Evolutionary conservation across 495 filamentous ascomycete genomes (phyloP).

Genomic region (Penicillium tannophilum): DNA sequence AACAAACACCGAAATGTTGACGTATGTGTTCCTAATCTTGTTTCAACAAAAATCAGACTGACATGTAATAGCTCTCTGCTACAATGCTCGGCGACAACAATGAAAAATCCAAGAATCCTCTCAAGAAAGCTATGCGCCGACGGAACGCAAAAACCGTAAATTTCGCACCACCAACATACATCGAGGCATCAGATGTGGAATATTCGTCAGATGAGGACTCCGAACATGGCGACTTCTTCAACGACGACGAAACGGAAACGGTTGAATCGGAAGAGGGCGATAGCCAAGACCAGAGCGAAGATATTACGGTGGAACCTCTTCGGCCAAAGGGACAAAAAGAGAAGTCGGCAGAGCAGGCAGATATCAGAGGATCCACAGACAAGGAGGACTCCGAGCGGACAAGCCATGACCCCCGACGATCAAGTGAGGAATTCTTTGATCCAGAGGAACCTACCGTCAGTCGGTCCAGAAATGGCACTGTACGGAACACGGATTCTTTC

Average conservation of each 20-base stretch:
- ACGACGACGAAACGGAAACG: constrained; percentile 55
- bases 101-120: constrained; percentile 84
- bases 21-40: constrained; percentile 53
- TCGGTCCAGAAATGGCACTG: constrained; percentile 79
- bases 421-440: constrained; percentile 69
- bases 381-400: constrained; percentile 33
- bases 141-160: constrained; percentile 87
- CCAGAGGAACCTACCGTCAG: constrained; percentile 57
- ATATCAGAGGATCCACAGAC: constrained; percentile 24
- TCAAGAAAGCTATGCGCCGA: constrained; percentile 87
- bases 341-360: constrained; percentile 35
- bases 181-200: constrained; percentile 88
- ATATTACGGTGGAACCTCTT: constrained; percentile 52
- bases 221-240: constrained; percentile 56
- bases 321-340: constrained; percentile 44
- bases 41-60: constrained; percentile 13
- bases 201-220: constrained; percentile 86
- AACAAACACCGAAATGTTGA: constrained; percentile 99
- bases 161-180: constrained; percentile 83
- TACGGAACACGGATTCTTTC: constrained; percentile 91
- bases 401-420: constrained; percentile 46
- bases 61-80: constrained; percentile 69
- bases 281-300: constrained; percentile 37
- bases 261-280: constrained; percentile 47
- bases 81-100: constrained; percentile 92